A percentile compares a stretch with the other conserved stretches of the same genome.
Evolutionary conservation across 345 rosid genomes (phyloP).

Genomic region (Eucalyptus cladocalyx): DNA sequence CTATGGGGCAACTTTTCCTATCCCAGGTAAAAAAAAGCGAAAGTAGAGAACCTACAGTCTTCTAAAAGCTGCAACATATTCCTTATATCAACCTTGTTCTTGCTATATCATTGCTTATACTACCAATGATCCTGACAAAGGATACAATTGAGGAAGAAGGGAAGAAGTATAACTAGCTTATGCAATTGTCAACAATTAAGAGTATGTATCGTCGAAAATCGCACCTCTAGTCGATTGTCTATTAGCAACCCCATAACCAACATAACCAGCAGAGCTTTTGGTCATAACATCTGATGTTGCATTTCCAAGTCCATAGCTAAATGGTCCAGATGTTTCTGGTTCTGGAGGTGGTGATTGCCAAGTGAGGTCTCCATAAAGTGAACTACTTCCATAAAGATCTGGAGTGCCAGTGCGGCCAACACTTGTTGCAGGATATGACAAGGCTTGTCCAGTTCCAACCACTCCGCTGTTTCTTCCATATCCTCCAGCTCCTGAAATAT

Average conservation of each 20-base stretch:
- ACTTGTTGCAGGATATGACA: constrained; percentile 17
- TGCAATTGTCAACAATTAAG: background rate
- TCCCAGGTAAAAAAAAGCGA: background rate
- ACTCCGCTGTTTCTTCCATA: constrained; percentile 29
- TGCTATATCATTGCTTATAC: background rate
- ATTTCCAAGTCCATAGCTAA: constrained; percentile 38
- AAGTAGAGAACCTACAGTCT: background rate
- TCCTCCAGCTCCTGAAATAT: constrained; percentile 20
- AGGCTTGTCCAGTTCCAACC: background rate
- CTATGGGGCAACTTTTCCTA: background rate
- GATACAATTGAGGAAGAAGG: background rate
- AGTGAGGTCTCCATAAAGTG: constrained; percentile 26
- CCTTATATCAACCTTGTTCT: background rate
- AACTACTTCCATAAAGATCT: constrained; percentile 21
- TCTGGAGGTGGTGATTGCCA: constrained; percentile 35
- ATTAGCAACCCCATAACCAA: constrained; percentile 40
- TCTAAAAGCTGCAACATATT: background rate
- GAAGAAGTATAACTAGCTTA: background rate
- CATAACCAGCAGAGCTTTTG: constrained; percentile 31
- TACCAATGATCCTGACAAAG: background rate
- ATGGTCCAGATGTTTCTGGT: constrained; percentile 25
- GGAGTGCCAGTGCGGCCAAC: constrained; percentile 21
- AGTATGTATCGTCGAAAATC: background rate
- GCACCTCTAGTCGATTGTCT: constrained; percentile 60
- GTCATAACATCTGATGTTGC: constrained; percentile 32